Evolutionary conservation across 352 stramenopile genomes (phyloP).

Genomic region (Globisporangium polare): DNA sequence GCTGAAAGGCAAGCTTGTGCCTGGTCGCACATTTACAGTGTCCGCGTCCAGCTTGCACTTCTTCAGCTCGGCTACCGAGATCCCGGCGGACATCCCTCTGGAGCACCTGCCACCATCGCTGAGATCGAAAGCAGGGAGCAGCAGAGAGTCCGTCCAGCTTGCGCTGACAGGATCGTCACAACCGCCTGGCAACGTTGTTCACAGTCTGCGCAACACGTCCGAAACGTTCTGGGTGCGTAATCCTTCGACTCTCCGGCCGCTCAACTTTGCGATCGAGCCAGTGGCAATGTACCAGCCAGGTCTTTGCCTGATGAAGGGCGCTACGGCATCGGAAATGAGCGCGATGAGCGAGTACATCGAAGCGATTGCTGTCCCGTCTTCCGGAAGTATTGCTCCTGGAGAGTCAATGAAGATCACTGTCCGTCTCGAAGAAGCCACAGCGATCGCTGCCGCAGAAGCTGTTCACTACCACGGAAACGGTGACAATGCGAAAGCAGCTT

Average conservation of each 20-base stretch:
- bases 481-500: constrained; percentile 24
- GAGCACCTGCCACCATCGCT: constrained; percentile 42
- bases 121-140: constrained; percentile 34
- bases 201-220: constrained; percentile 59
- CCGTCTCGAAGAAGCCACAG: constrained; percentile 60
- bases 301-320: constrained; percentile 63
- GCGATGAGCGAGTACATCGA: constrained; percentile 79
- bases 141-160: constrained; percentile 30
- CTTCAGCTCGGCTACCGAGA: constrained; percentile 58
- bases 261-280: constrained; percentile 74
- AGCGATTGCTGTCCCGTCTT: constrained; percentile 63
- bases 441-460: constrained; percentile 19
- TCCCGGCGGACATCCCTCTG: constrained; percentile 41
- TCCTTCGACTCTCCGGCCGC: constrained; percentile 50
- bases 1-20: constrained; percentile 70
- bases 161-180: constrained; percentile 19
- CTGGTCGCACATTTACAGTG: constrained; percentile 79
- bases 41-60: constrained; percentile 80
- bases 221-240: constrained; percentile 86
- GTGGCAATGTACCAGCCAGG: constrained; percentile 61
- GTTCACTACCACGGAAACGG: constrained; percentile 31
- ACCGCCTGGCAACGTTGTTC: constrained; percentile 29
- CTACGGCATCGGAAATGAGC: constrained; percentile 50
- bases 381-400: constrained; percentile 60
- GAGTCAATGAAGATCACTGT: constrained; percentile 80